Conservation (phyloP, 116 monocot species). For the Dioscorea cayenensis region DNA sequence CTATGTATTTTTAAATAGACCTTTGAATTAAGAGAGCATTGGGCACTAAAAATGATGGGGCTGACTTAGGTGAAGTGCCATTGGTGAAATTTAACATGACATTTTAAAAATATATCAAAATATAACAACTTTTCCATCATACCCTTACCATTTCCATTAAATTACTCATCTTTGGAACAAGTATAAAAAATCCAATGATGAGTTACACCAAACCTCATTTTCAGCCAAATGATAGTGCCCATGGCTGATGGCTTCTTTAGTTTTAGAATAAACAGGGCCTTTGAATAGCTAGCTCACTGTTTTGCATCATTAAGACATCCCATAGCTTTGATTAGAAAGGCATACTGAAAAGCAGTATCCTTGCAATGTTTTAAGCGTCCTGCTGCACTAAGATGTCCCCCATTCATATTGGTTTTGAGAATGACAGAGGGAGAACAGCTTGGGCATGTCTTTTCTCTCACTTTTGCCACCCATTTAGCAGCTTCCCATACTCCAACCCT, state of each 20-base stretch:
- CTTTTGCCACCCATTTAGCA: slow-evolving; percentile 89
- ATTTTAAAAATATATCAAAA: too few species aligned
- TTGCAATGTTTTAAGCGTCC: slow-evolving; percentile 73
- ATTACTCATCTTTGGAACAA: too few species aligned
- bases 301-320: slow-evolving; percentile 30
- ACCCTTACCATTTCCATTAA: too few species aligned
- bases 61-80: too few species aligned
- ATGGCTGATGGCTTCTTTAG: neutral
- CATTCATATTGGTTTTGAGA: slow-evolving; percentile 74
- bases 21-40: too few species aligned
- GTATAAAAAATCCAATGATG: too few species aligned
- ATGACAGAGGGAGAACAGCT: slow-evolving; percentile 59
- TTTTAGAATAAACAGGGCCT: neutral
- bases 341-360: slow-evolving; percentile 79
- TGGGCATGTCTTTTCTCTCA: slow-evolving; percentile 58
- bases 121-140: too few species aligned
- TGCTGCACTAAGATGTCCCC: slow-evolving; percentile 90
- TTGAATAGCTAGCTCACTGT: neutral
- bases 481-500: slow-evolving; percentile 99
- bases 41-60: too few species aligned
- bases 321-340: slow-evolving; percentile 76
- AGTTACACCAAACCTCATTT: too few species aligned
- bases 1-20: too few species aligned
- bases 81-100: too few species aligned
- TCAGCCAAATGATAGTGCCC: neutral